Evolutionary conservation across 2,329 filamentous ascomycete genomes (phyloP), one percentile per base, ranked within the genome.

Genomic region (Coleophoma eucalyptorum): DNA sequence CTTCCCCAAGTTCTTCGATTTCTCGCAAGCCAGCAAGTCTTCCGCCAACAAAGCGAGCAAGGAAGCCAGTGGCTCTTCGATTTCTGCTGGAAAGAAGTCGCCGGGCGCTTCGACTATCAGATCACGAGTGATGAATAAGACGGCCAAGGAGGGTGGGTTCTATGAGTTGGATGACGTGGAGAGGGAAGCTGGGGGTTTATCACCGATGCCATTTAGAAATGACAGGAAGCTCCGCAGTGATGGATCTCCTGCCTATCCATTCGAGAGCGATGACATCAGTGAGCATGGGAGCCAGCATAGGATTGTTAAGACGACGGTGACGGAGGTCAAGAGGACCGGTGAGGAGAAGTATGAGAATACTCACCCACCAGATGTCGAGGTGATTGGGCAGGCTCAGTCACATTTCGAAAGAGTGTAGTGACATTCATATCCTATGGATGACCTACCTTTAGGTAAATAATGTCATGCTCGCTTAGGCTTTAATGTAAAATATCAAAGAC

Each of bases 1-100:
- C 13, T 59, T 62, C 45, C 58, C 59, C 3, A 54, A n/a, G 16
- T 21, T 32, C 1, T 44, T 44, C 20, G 35, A 38, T 26, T 26
- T 26, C 26, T 7, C 26, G 10, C 26, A 26, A 26, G 26, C 26
- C 26, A 26, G 26, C 35, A 38, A 15, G 35, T 38, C 35, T 3
- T n/a, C 16, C 6, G 35, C 6, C 4, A 11, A 6, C 6, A 3
- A 8, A 18, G 13, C 35, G 35, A 38, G 35, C 12, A 18, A 15
- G 6, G 16, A 11, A 38, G 13, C 35, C 12, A 38, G 13, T 38
- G 15, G 2, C 5, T 7, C 26, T 26, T 26, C 26, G 26, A 5
- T 7, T 26, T 26, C 26, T 26, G 26, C 26, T 8, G 26, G 26
- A 26, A 26, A 26, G 35, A n/a, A 38, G 15, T 18, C 13, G 12